Evolutionary conservation across 148 eudicot species (phyloP), one percentile per base, ranked within the genome.

Genomic region (Spergularia marina): DNA sequence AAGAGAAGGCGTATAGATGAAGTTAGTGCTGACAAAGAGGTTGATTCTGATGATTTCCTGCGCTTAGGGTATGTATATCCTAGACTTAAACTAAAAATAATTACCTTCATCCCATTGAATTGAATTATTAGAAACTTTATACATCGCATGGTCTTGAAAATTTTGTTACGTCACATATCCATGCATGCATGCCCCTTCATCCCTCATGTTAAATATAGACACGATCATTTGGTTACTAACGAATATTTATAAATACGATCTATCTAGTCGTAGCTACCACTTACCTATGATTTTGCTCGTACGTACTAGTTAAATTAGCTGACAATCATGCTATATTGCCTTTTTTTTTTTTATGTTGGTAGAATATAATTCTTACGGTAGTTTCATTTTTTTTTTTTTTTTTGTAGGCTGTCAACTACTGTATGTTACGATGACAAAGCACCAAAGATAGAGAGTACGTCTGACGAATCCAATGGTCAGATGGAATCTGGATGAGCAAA

Each of bases 21-120:
- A 15, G 62, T 77, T 44, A 72, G 82, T 69, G 30, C 64, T 8
- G 83, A 81, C 7, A 84, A 78, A 62, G 89, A 87, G 36, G 86
- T 75, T 30, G 84, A 75, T 21, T 85, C 86, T 0, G 87, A 76
- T 36, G 75, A 78, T 68, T 86, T 86, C 14, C 77, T 90, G 65
- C 80, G 83, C 52, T 74, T 90, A 68, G 90, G 90, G 95, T 90
- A 83, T 12, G 70, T 30, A 30, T 30, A 30, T 39, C 12, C 9
- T 39, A 5, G 36, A n/a, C 7, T 49, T 8, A 4, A 44, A 4
- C 9, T 34, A 23, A 10, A 10, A 6, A 6, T 6, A 15, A 49
- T 30, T 17, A 44, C 20, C 16, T 57, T 30, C 36, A 30, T 30
- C 36, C 36, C 36, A 2, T 30, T 30, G 4, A 30, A 2, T 30